Conservation (phyloP, 2,329 filamentous ascomycete genomes). For the Aspergillus oerlinghausenensis region DNA sequence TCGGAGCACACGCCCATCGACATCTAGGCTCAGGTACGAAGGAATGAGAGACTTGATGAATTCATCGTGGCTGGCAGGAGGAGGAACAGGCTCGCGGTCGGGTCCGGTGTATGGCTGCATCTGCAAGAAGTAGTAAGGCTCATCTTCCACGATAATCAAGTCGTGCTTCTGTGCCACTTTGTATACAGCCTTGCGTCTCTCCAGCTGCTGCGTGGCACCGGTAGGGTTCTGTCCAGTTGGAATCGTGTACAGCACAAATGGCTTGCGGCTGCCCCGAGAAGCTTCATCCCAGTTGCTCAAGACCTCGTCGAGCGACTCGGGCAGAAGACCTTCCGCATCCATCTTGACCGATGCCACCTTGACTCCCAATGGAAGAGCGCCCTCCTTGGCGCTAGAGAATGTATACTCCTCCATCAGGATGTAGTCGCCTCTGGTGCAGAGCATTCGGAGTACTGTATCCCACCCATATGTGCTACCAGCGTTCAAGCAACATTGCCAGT, state of each 20-base stretch:
- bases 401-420: slow-evolving; percentile 88
- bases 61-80: slow-evolving; percentile 60
- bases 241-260: slow-evolving; percentile 65
- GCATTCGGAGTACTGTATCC: slow-evolving; percentile 78
- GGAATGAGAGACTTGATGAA: slow-evolving; percentile 73
- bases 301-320: slow-evolving; percentile 58
- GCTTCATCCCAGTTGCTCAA: slow-evolving; percentile 61
- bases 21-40: slow-evolving; percentile 72
- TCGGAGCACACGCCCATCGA: slow-evolving; percentile 81
- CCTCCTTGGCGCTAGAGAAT: slow-evolving; percentile 72
- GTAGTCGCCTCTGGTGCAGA: slow-evolving; percentile 70
- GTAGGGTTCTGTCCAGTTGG: slow-evolving; percentile 89
- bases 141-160: slow-evolving; percentile 82
- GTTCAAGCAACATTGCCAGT: slow-evolving; percentile 82
- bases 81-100: slow-evolving; percentile 47
- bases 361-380: slow-evolving; percentile 59
- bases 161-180: slow-evolving; percentile 77
- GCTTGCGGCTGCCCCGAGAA: slow-evolving; percentile 56
- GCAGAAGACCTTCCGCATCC: slow-evolving; percentile 62
- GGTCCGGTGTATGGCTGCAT: slow-evolving; percentile 66
- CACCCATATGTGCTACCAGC: slow-evolving; percentile 82
- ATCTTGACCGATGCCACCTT: slow-evolving; percentile 58
- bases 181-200: slow-evolving; percentile 70
- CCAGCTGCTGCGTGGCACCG: slow-evolving; percentile 69
- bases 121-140: slow-evolving; percentile 92